These are phyloP conservation scores for Neurospora cerealis DNA, from an alignment of 495 filamentous ascomycete species.

Conservation along the genomic window DNA sequence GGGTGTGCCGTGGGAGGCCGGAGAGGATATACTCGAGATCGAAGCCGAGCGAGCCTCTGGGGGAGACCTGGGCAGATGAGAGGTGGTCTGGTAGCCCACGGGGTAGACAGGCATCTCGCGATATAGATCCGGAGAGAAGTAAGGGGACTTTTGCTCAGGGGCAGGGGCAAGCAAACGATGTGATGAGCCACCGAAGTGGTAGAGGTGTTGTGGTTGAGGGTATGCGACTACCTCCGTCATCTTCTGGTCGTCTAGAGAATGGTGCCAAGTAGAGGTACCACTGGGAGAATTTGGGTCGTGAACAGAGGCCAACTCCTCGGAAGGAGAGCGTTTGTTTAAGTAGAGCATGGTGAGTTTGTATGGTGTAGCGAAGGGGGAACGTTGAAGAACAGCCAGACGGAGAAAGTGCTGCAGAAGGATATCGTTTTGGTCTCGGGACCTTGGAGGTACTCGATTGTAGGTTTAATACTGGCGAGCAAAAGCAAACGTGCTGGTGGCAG, in stretches of 20 bases:
- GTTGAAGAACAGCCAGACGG: background rate
- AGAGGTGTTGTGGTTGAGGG: conserved; percentile 4
- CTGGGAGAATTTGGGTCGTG: background rate
- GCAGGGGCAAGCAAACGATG: conserved; percentile 11
- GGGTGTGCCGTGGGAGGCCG: conserved; percentile 7
- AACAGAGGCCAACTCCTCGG: background rate
- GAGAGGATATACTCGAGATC: conserved; percentile 15
- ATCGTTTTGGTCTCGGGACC: background rate
- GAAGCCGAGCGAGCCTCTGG: conserved; percentile 13
- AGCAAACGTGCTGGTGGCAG: background rate
- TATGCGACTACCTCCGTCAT: conserved; percentile 16
- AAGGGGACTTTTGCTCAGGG: background rate
- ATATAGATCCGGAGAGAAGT: conserved; percentile 4
- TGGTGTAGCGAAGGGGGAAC: background rate
- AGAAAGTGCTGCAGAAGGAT: background rate
- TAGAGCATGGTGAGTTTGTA: background rate
- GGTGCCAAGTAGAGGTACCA: background rate
- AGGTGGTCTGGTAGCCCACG: conserved; percentile 1
- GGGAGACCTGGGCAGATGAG: background rate
- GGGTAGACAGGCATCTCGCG: conserved; percentile 8
- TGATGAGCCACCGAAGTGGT: conserved; percentile 7
- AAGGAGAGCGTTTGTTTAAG: background rate
- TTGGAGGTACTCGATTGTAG: background rate
- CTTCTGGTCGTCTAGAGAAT: conserved; percentile 1
- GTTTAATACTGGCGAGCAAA: background rate